Conservation (phyloP, 176 grass and related monocot genomes). For the Triticum timopheevii region DNA sequence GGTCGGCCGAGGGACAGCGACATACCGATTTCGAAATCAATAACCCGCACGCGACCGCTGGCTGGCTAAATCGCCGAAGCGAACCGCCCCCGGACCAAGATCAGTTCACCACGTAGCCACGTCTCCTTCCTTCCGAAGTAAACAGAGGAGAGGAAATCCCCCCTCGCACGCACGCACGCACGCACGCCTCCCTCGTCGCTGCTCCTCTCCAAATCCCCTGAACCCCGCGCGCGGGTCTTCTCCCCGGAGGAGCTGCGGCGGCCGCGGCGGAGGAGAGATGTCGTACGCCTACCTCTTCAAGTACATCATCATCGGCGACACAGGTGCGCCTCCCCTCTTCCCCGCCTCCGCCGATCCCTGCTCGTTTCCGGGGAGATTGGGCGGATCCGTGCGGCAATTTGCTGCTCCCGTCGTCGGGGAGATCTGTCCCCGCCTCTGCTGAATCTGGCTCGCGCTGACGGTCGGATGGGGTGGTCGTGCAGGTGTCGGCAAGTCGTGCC, state of each 20-base stretch:
- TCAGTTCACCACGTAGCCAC: conserved; percentile 19
- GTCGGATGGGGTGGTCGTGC: background rate
- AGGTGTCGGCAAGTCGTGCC: conserved; percentile 83
- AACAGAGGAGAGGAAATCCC: background rate
- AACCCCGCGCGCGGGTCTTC: background rate
- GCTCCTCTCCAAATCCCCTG: background rate
- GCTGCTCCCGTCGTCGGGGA: background rate
- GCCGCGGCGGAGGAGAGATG: conserved; percentile 29
- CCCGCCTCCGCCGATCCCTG: background rate
- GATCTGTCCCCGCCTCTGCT: background rate
- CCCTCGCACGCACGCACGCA: too few relatives aligned
- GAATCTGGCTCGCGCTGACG: background rate
- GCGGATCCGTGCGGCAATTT: background rate
- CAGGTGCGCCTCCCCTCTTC: conserved; percentile 18
- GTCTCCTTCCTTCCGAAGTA: background rate
- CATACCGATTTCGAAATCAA: background rate
- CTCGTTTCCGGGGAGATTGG: background rate
- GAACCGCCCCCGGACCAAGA: background rate
- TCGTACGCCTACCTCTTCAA: conserved; percentile 99
- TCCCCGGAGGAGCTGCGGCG: background rate
- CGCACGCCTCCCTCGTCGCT: background rate
- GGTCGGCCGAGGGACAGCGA: background rate
- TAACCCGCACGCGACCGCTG: conserved; percentile 22
- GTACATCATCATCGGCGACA: conserved; percentile 99
- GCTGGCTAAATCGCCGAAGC: background rate